Evolutionary conservation across 2,329 filamentous ascomycete genomes (phyloP), one percentile per base, ranked within the genome.

Genomic region (Exophiala spinifera): DNA sequence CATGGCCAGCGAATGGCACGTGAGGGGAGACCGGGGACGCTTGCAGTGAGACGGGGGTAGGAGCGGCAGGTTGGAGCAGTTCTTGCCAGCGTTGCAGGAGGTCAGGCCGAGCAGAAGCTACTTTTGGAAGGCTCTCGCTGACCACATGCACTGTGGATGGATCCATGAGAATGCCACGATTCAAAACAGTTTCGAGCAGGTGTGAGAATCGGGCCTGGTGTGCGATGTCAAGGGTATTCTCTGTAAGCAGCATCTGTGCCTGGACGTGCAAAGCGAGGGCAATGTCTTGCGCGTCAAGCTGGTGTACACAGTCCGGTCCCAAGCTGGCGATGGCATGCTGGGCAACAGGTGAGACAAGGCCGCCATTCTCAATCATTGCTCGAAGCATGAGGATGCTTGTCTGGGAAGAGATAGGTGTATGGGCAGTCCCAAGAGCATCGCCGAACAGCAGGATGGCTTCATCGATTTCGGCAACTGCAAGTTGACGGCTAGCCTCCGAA

Each of bases 401-500:
- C 59, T 78, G 75, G 44, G 80, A 71, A 33, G 79, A 77, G 47
- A 82, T 70, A 36, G 78, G 69, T 54, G 76, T 72, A 52, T 75
- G 75, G 57, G 73, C 75, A 66, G 79, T 77, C 57, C 78, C 74
- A 64, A 84, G 74, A 64, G 83, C 78, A 46, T 75, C 76, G 51
- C 80, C 80, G 59, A 86, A 77, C 57, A 85, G 88, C 57, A 94
- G 86, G 56, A 89, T 79, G 31, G 86, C 89, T 71, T 96, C 92
- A 60, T 95, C 91, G 57, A 96, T 86, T 72, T 95, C 88, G 64
- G 94, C 89, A 28, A 79, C 76, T 46, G 87, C 71, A 55, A 89
- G 82, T 53, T 74, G 71, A 60, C 73, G 74, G 36, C 72, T 53
- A 31, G 57, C 52, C 36, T 70, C 63, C 20, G 78, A 74, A 45